Evolutionary conservation across 2,329 filamentous ascomycete species (phyloP), one percentile per base, ranked within the genome.

Genomic region (Ceratocystis eucalypticola): DNA sequence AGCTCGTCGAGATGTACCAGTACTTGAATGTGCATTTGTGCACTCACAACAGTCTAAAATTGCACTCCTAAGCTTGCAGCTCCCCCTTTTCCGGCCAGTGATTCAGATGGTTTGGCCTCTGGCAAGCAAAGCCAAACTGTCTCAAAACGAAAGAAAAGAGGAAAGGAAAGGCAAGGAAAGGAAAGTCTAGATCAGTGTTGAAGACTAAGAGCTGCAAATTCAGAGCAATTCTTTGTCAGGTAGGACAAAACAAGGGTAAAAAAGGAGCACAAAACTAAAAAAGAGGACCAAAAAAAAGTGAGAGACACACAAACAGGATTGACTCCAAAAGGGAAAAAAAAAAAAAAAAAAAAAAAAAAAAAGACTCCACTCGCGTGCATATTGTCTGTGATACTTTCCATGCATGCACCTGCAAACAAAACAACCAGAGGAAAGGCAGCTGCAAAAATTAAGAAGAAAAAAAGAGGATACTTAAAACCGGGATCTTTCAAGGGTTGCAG

Each of bases 221-320:
- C n/a, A 50, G 17, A 59, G 53, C 28, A 17, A 30, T 37, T 33
- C 53, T 59, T 37, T n/a, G 53, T 59, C 25, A 30, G 53, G 53
- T 59, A 59, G 53, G 53, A 59, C 53, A 59, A 37, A 59, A n/a
- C 28, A 64, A 20, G 41, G 37, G 37, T 44, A 15, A 62, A 45
- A 62, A 22, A 62, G 45, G 20, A 61, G 53, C n/a, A 62, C 28
- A 12, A 61, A 30, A 33, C 15, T 30, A 33, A 57, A 33, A 33
- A 33, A 37, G 61, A 65, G 55, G 30, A 17, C n/a, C 15, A 33
- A 30, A 57, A 20, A 17, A 15, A 59, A 41, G 37, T 41, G 37
- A 41, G 33, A 37, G 37, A 41, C 37, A 41, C 10, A 41, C 10
- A 12, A 41, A 41, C 37, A 41, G 37, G 37, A 41, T 41, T 41